Evolutionary conservation across 176 grass and related monocot species (phyloP).

Genomic region (Carex cristatella): DNA sequence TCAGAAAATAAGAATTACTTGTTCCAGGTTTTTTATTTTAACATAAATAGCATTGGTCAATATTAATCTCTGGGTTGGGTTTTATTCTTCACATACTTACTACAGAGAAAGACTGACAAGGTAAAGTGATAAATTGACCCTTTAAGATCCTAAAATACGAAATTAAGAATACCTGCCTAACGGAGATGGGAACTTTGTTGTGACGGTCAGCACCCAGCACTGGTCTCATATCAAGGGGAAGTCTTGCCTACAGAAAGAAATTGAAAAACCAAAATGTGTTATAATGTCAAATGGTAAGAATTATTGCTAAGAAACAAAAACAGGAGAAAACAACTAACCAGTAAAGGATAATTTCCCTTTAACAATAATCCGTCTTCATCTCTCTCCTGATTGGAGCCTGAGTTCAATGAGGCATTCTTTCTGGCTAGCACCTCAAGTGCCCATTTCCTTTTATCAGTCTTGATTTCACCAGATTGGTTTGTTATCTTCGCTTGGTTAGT

Average conservation of each 20-base stretch:
- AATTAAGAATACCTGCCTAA: constrained; percentile 68
- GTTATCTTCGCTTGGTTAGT: constrained; percentile 28
- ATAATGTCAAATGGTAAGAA: constrained; percentile 11
- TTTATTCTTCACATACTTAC: not conserved
- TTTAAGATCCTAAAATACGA: constrained; percentile 10
- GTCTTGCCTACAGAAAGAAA: constrained; percentile 55
- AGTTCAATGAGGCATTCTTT: constrained; percentile 55
- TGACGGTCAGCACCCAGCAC: constrained; percentile 32
- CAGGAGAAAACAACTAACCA: constrained; percentile 46
- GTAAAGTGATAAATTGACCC: not conserved
- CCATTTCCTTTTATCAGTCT: constrained; percentile 89
- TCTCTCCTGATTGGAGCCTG: constrained; percentile 49
- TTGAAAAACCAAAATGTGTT: constrained; percentile 27
- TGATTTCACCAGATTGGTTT: constrained; percentile 36
- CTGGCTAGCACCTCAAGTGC: constrained; percentile 89
- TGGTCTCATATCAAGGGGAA: constrained; percentile 79
- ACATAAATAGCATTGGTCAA: not conserved
- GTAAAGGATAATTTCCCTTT: constrained; percentile 57
- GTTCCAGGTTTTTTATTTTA: not conserved
- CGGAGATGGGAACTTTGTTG: constrained; percentile 56
- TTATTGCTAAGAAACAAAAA: constrained; percentile 12
- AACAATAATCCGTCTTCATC: constrained; percentile 45
- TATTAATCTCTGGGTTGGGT: not conserved
- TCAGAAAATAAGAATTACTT: not conserved
- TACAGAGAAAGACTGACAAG: constrained; percentile 13